These are phyloP conservation scores for Metschnikowia continentalis DNA, from an alignment of 805 yeast genomes.

Conservation along the genomic window DNA sequence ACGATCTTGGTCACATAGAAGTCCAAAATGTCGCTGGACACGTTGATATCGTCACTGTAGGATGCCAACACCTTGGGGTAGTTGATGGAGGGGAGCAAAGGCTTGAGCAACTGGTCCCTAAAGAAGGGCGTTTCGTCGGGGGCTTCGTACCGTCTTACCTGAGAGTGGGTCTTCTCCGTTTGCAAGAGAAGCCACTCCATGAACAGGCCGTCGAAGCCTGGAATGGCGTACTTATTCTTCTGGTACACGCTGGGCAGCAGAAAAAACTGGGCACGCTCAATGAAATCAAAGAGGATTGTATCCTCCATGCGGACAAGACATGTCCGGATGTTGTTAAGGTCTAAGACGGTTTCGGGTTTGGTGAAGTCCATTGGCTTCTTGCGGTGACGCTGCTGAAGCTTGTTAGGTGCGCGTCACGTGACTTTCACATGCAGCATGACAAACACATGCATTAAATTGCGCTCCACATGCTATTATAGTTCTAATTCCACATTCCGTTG, in stretches of 20 bases:
- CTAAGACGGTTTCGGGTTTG: slow-evolving; percentile 76
- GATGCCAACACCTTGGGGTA: slow-evolving; percentile 78
- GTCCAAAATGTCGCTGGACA: slow-evolving; percentile 62
- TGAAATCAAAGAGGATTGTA: slow-evolving; percentile 85
- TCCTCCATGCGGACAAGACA: slow-evolving; percentile 93
- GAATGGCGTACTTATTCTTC: slow-evolving; percentile 51
- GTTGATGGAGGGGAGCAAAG: slow-evolving; percentile 74
- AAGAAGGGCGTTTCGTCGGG: slow-evolving; percentile 93
- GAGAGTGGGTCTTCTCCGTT: slow-evolving; percentile 62
- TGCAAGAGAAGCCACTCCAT: slow-evolving; percentile 81
- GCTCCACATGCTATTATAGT: too few relatives aligned
- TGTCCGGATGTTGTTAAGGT: slow-evolving; percentile 76
- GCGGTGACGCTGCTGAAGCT: neutral
- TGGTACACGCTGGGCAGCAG: slow-evolving; percentile 73
- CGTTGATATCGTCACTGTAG: slow-evolving; percentile 69
- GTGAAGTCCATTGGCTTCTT: slow-evolving; percentile 66
- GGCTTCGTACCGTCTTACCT: slow-evolving; percentile 83
- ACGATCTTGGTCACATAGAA: slow-evolving; percentile 72
- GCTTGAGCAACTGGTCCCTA: slow-evolving; percentile 59
- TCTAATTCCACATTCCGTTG: neutral
- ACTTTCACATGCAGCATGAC: neutral
- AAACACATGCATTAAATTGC: neutral
- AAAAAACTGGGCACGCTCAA: slow-evolving; percentile 88
- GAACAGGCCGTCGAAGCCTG: slow-evolving; percentile 73
- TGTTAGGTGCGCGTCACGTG: neutral